Evolutionary conservation across 1,139 yeast genomes (phyloP), one percentile per base, ranked within the genome.

Genomic region (Hyphopichia burtonii): DNA sequence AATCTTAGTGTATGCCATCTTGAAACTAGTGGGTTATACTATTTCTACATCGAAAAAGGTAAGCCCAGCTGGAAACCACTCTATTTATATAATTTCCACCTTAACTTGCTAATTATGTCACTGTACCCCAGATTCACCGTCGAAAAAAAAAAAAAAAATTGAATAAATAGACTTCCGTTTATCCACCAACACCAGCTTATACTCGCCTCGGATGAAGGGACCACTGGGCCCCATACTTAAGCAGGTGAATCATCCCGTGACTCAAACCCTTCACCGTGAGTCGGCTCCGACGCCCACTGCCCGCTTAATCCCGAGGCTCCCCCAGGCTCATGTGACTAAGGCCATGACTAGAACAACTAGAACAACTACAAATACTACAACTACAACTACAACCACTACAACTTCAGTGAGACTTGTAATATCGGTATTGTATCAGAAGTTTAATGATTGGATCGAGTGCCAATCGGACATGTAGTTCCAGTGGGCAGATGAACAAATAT

Each of bases 1-100:
- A 49, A 82, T 78, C 53, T 71, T 66, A 38, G 84, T 63, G 69
- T 74, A 77, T 45, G 78, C 71, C 78, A 73, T 73, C 25, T 31
- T 58, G 37, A 36, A n/a, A n/a, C n/a, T n/a, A n/a, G n/a, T n/a
- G n/a, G n/a, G n/a, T n/a, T n/a, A n/a, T n/a, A n/a, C n/a, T n/a
- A n/a, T n/a, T n/a, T n/a, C n/a, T n/a, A n/a, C n/a, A n/a, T n/a
- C n/a, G n/a, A n/a, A n/a, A n/a, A n/a, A n/a, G n/a, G n/a, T n/a
- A n/a, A n/a, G n/a, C n/a, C n/a, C n/a, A n/a, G n/a, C n/a, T n/a
- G n/a, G n/a, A n/a, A n/a, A n/a, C n/a, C n/a, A n/a, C n/a, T n/a
- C n/a, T 25, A 25, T 25, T 37, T 45, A 28, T 30, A 34, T 27
- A 20, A 22, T 31, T 38, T 25, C 14, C 30, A 36, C 30, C 18